Evolutionary conservation across 78 protist genomes (phyloP).

Genomic region (Neovahlkampfia damariscottae): DNA sequence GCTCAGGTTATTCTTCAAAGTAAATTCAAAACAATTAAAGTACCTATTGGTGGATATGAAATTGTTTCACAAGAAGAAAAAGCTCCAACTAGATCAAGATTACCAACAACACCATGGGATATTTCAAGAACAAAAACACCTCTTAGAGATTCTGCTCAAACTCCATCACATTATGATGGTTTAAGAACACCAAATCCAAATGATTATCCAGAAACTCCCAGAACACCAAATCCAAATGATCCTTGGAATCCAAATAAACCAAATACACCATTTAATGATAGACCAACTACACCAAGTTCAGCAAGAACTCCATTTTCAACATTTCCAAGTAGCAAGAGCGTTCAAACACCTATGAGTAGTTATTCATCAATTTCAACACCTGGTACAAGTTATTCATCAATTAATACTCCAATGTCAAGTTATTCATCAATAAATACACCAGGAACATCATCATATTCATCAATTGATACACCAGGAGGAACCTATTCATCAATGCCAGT

Average conservation of each 20-base stretch:
- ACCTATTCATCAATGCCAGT: not conserved
- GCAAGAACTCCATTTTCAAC: not conserved
- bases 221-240: not conserved
- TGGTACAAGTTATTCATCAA: not conserved
- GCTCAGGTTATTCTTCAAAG: constrained; percentile 5
- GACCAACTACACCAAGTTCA: not conserved
- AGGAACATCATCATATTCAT: not conserved
- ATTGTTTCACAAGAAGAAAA: not conserved
- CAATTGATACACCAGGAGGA: not conserved
- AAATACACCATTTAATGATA: not conserved
- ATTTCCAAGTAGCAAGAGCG: too few relatives aligned
- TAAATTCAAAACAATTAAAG: not conserved
- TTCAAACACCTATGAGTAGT: not conserved
- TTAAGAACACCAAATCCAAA: not conserved
- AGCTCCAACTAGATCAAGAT: not conserved
- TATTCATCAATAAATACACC: not conserved
- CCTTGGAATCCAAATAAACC: not conserved
- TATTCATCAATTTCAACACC: not conserved
- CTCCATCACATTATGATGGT: not conserved
- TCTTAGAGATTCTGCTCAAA: not conserved
- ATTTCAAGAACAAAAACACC: not conserved
- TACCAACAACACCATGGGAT: not conserved
- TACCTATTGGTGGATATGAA: not conserved
- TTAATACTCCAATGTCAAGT: not conserved
- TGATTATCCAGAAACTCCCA: too few relatives aligned